Base-by-base conservation (phyloP, 176 grass and related monocot genomes). In the Melocanna baccifera region DNA sequence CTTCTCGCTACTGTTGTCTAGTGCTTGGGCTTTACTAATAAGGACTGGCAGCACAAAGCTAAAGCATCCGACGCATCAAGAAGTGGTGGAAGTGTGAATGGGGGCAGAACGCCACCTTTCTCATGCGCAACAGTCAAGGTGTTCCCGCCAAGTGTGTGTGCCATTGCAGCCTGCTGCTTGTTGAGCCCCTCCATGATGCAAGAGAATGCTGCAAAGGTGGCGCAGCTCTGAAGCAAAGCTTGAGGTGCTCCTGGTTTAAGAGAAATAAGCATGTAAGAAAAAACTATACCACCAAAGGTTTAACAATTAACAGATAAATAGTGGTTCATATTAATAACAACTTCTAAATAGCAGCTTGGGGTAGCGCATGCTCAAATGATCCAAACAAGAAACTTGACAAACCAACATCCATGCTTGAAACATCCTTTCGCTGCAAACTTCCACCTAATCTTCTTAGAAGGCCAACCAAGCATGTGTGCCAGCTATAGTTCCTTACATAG, bases 131-230 rank as follows among this genome's bases (percentile, higher is more conserved):
- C 39, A 1, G 28, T 75, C 76, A 63, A 12, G 6, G 80, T 66
- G 7, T 39, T 62, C 15, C 61, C 28, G 0, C 19, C 55, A 39
- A 62, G 77, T 42, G 87, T 71, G 80, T 62, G 64, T 28, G 93
- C 96, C 85, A 94, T 73, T 40, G 96, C 96, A 65, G 84, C 75
- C 66, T 99, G 93, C 68, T 92, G 91, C 77, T 94, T 99, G 86
- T 94, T 99, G 13, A 99, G 88, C 4, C 91, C 96, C 84, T 99
- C 96, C 90, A 99, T 96, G 78, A 99, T 81, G 61, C 88, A 99
- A 5, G 96, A 99, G 85, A 99, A 96, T 56, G 93, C 91, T 58
- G 93, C 96, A 15, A 99, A 99, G 25, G 93, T 96, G 23, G 88
- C 75, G 0, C 96, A 99, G 66, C 88, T 92, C 72, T 99, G 93